Base-by-base conservation (phyloP, 495 filamentous ascomycete genomes). In the Daldinia bambusicola region DNA sequence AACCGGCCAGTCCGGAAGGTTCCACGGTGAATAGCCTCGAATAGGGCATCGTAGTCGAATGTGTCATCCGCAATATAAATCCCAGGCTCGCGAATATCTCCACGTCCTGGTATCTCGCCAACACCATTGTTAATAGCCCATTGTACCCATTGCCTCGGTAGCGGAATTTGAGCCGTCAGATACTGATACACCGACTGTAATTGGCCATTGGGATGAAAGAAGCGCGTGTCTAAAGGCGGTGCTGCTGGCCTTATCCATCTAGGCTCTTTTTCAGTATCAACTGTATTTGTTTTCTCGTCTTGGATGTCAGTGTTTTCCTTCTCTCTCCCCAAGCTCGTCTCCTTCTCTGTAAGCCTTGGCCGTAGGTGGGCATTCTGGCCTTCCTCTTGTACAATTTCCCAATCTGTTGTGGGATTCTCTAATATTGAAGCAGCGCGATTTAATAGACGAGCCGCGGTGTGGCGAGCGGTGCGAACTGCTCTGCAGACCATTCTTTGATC, bases 141-240 rank as follows among this genome's bases (percentile, higher is more conserved):
- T 31, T 12, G 10, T 2, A 62, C 62, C 68, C 68, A 71, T 43
- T 66, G 56, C 22, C 56, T 50, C 1, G 68, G 68, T 0, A 71
- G 62, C n/a, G 68, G 68, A 6, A 71, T 71, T 16, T 71, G 62
- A 1, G 62, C 62, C 1, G 68, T 71, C 6, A 71, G 62, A 26
- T 71, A 71, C 56, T 57, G 58, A 50, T 66, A 71, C 0, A 66
- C 40, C 18, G 62, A 50, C 13, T 71, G 62, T 0, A 71, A 30
- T 6, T 66, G 62, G 18, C 68, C 68, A 57, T 71, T 66, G 0
- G 68, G 68, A 58, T 71, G 68, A 16, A 71, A 71, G 50, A 71
- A 71, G n/a, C 68, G 68, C 5, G 26, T 20, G 50, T 66, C 62
- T n/a, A 71, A 51, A 5, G 68, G 62, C 13, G 68, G 68, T 6